These are phyloP conservation scores for Cavenderia fasciculata DNA, from an alignment of 78 protist species.

Conservation along the genomic window DNA sequence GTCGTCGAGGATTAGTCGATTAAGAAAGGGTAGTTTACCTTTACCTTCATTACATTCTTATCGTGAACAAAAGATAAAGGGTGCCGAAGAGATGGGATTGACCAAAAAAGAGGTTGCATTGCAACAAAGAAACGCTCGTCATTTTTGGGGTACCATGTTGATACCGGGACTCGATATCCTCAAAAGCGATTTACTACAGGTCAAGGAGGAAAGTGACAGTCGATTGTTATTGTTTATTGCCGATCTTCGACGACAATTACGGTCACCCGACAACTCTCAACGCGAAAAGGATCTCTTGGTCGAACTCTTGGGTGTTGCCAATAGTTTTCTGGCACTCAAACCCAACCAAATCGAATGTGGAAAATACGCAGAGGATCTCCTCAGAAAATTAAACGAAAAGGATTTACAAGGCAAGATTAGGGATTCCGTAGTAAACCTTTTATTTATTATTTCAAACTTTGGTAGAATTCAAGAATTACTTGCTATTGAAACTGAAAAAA, in stretches of 20 bases:
- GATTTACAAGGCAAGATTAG: neutral
- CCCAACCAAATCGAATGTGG: constrained; percentile 15
- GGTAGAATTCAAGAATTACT: constrained; percentile 30
- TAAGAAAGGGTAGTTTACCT: constrained; percentile 65
- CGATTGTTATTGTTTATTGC: constrained; percentile 23
- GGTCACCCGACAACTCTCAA: neutral
- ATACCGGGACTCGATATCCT: constrained; percentile 13
- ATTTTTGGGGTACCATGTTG: constrained; percentile 23
- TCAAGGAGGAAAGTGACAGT: constrained; percentile 40
- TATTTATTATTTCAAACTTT: constrained; percentile 48
- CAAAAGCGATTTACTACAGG: neutral
- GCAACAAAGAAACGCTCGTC: neutral
- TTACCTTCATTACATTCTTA: constrained; percentile 26
- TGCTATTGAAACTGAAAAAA: neutral
- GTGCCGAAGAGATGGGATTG: neutral
- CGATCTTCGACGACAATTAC: constrained; percentile 14
- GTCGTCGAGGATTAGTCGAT: neutral
- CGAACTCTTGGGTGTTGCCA: constrained; percentile 30
- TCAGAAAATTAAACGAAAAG: neutral
- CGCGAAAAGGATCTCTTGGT: neutral
- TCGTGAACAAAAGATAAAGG: neutral
- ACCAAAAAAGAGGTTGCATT: neutral
- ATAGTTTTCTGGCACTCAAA: neutral
- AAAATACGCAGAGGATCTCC: constrained; percentile 4
- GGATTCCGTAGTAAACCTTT: constrained; percentile 24